Evolutionary conservation across 192 early-diverging fungal genomes (phyloP).

Genomic region (Thamnidium elegans): DNA sequence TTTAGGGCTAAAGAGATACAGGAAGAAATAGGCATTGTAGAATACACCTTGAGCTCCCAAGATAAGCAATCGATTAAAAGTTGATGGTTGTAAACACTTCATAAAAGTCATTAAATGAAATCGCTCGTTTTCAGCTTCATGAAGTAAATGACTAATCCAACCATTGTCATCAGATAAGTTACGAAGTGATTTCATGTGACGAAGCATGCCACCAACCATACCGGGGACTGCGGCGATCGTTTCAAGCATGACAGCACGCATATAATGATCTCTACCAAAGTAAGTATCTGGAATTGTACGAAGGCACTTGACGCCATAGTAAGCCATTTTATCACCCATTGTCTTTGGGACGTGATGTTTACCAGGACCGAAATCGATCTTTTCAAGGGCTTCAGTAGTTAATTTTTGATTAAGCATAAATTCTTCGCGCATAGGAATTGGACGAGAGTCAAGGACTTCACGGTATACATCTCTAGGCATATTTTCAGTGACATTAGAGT

Average conservation of each 20-base stretch:
- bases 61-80: constrained; percentile 65
- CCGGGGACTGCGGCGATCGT: constrained; percentile 81
- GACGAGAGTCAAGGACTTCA: constrained; percentile 33
- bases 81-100: constrained; percentile 61
- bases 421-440: constrained; percentile 59
- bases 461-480: constrained; percentile 27
- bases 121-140: constrained; percentile 92
- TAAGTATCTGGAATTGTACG: constrained; percentile 65
- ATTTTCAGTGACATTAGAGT: not conserved
- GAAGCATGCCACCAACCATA: constrained; percentile 81
- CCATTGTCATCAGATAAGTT: constrained; percentile 80
- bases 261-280: constrained; percentile 73
- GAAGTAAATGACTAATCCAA: constrained; percentile 86
- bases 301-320: constrained; percentile 59
- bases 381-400: constrained; percentile 56
- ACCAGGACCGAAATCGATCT: constrained; percentile 54
- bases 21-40: constrained; percentile 85
- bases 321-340: constrained; percentile 61
- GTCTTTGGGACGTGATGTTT: constrained; percentile 61
- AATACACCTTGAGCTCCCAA: constrained; percentile 82
- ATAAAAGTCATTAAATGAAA: constrained; percentile 69
- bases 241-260: constrained; percentile 77
- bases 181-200: constrained; percentile 77
- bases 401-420: constrained; percentile 52
- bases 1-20: constrained; percentile 78